Base-by-base conservation (phyloP, 1,139 yeast species). In the Sugiyamaella grinbergsii region DNA sequence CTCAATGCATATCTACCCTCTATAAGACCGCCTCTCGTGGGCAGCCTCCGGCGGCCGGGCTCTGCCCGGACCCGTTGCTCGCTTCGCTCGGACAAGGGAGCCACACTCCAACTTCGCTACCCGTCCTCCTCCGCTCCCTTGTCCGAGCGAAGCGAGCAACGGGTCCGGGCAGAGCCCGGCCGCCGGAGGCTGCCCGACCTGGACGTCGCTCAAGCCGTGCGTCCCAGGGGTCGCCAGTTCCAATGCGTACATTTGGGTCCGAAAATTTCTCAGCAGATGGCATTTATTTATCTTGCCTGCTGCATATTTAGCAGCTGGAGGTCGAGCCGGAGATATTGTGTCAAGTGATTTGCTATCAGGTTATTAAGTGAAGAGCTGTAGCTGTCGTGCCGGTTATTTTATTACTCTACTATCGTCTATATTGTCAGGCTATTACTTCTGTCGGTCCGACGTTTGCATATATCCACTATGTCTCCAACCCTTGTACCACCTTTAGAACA, bases 401-500 rank as follows among this genome's bases (percentile, higher is more conserved):
- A n/a, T n/a, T n/a, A n/a, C n/a, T n/a, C n/a, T n/a, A n/a, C n/a
- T n/a, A n/a, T n/a, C n/a, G n/a, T n/a, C n/a, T n/a, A n/a, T n/a
- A n/a, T n/a, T n/a, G n/a, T n/a, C n/a, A n/a, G n/a, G n/a, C n/a
- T n/a, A n/a, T n/a, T n/a, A n/a, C 13, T 36, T n/a, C 22, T 11
- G 4, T 38, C 42, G 26, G 5, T 39, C 32, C 5, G 23, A 18
- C 20, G n/a, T n/a, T n/a, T n/a, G n/a, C n/a, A n/a, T 22, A 39
- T 16, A 18, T 11, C 2, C 31, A 29, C 36, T 26, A 40, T 40
- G 44, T 23, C 44, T 5, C 33, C 32, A 5, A 10, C 38, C 3
- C 16, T 31, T 1, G 33, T 31, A 19, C n/a, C 29, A 29, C 26
- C 39, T 10, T 29, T 33, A 28, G 32, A 44, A 22, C 73, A 70